These are phyloP conservation scores for Parafenestella ontariensis DNA, from an alignment of 2,329 filamentous ascomycete genomes.

Conservation along the genomic window DNA sequence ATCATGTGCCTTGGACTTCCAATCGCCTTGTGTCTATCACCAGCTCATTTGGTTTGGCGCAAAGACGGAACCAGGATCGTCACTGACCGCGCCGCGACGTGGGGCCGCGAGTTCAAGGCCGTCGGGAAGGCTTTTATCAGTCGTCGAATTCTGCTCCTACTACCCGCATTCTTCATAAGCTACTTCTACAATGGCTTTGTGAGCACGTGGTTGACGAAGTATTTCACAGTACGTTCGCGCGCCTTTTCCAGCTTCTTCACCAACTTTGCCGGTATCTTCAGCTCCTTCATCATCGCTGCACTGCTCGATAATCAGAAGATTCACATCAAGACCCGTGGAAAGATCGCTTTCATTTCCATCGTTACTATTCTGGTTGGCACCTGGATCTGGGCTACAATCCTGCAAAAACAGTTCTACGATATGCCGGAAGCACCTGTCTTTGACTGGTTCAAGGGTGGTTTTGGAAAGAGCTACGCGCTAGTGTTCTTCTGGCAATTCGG, in stretches of 20 bases:
- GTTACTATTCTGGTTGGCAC: constrained; percentile 41
- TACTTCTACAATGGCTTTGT: constrained; percentile 50
- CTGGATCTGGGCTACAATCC: constrained; percentile 45
- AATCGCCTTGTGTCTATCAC: constrained; percentile 53
- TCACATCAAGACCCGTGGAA: constrained; percentile 43
- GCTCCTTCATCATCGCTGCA: constrained; percentile 43
- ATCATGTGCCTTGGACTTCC: constrained; percentile 57
- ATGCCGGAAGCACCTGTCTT: constrained; percentile 32
- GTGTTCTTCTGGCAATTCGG: constrained; percentile 48
- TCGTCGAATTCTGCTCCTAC: constrained; percentile 39
- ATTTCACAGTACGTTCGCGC: constrained; percentile 46
- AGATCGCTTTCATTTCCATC: constrained; percentile 38
- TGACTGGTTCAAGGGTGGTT: constrained; percentile 46
- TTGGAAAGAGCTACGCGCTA: constrained; percentile 43
- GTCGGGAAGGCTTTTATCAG: constrained; percentile 40
- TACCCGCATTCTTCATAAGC: constrained; percentile 48
- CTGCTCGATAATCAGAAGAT: constrained; percentile 44
- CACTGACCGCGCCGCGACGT: constrained; percentile 29
- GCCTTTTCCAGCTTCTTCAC: constrained; percentile 48
- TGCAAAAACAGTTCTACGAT: constrained; percentile 45
- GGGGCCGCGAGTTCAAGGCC: constrained; percentile 38
- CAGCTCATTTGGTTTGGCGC: constrained; percentile 55
- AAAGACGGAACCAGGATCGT: constrained; percentile 50
- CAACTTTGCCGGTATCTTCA: constrained; percentile 47
- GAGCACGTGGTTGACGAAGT: constrained; percentile 44